Conservation (phyloP, 2,329 filamentous ascomycete species). For the Bipolaris oryzae region DNA sequence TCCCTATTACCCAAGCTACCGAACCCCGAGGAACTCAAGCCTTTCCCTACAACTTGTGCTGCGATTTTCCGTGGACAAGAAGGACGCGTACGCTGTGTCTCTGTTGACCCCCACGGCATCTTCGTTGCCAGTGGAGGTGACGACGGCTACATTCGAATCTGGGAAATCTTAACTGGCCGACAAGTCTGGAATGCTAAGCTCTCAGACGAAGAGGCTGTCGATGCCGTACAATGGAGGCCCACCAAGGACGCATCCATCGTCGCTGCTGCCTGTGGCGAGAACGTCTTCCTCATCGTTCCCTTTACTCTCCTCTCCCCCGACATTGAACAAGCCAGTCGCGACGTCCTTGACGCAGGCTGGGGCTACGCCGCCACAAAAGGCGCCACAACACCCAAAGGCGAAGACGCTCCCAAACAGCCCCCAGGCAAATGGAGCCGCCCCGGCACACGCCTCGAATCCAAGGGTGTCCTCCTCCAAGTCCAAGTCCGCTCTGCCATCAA, state of each 20-base stretch:
- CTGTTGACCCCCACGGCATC: slow-evolving; percentile 82
- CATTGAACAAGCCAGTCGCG: slow-evolving; percentile 74
- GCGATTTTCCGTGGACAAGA: slow-evolving; percentile 88
- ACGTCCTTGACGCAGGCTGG: slow-evolving; percentile 85
- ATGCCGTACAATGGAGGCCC: slow-evolving; percentile 88
- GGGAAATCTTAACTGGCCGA: slow-evolving; percentile 84
- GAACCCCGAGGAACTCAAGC: slow-evolving; percentile 88
- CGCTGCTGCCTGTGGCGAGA: slow-evolving; percentile 82
- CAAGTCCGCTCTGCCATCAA: slow-evolving; percentile 83
- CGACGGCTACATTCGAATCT: slow-evolving; percentile 89
- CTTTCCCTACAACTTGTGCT: slow-evolving; percentile 89
- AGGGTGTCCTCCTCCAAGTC: slow-evolving; percentile 79
- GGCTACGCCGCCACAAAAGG: slow-evolving; percentile 79
- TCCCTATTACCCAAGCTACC: slow-evolving; percentile 92
- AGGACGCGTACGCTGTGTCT: slow-evolving; percentile 81
- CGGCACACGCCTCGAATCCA: slow-evolving; percentile 71
- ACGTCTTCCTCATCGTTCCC: slow-evolving; percentile 81
- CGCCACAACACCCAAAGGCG: slow-evolving; percentile 55
- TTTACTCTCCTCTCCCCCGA: slow-evolving; percentile 70
- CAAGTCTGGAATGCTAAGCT: slow-evolving; percentile 86
- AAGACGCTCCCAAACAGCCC: slow-evolving; percentile 69
- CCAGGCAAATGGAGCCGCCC: slow-evolving; percentile 85
- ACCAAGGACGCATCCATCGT: slow-evolving; percentile 80
- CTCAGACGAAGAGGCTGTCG: slow-evolving; percentile 77
- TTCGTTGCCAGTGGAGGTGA: slow-evolving; percentile 93